Conservation (phyloP, 768 basidiomycete species). For the Tubosaeta sp. region DNA sequence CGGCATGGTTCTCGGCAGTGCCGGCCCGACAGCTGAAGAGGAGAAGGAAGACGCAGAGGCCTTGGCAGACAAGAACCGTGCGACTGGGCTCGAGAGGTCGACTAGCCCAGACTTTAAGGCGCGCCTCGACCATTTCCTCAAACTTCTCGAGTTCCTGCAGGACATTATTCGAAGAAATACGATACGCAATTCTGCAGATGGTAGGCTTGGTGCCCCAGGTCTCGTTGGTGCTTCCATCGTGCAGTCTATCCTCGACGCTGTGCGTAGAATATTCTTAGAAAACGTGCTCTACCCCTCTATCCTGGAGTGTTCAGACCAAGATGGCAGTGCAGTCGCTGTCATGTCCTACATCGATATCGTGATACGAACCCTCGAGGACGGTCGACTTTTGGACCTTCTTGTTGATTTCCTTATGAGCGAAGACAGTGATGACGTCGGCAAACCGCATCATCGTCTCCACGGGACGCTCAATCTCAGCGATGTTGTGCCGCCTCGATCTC, state of each 20-base stretch:
- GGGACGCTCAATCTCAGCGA: slow-evolving; percentile 41
- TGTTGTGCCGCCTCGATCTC: slow-evolving; percentile 32
- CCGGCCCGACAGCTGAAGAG: slow-evolving; percentile 49
- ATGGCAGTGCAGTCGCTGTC: slow-evolving; percentile 95
- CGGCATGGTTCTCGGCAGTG: slow-evolving; percentile 73
- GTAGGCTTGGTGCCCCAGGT: slow-evolving; percentile 49
- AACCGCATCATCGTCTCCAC: slow-evolving; percentile 39
- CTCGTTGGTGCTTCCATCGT: slow-evolving; percentile 78
- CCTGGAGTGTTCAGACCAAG: slow-evolving; percentile 85
- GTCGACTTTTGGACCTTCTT: slow-evolving; percentile 64
- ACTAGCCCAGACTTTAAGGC: slow-evolving; percentile 69
- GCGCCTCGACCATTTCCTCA: slow-evolving; percentile 85
- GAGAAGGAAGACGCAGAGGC: slow-evolving; percentile 54
- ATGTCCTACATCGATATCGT: slow-evolving; percentile 93
- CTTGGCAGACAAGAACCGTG: slow-evolving; percentile 47
- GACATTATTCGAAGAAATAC: slow-evolving; percentile 77
- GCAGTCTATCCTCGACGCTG: slow-evolving; percentile 76
- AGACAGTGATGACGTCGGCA: slow-evolving; percentile 67
- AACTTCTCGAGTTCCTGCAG: slow-evolving; percentile 86
- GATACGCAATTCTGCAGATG: slow-evolving; percentile 33
- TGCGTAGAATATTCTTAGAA: slow-evolving; percentile 84
- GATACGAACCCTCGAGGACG: slow-evolving; percentile 67
- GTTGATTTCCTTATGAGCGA: slow-evolving; percentile 81
- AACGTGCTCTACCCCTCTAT: slow-evolving; percentile 92
- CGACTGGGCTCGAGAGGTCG: slow-evolving; percentile 73